phyloP scores from a whole-genome alignment of 2,329 filamentous ascomycete species.

The Neurospora sp. region DNA sequence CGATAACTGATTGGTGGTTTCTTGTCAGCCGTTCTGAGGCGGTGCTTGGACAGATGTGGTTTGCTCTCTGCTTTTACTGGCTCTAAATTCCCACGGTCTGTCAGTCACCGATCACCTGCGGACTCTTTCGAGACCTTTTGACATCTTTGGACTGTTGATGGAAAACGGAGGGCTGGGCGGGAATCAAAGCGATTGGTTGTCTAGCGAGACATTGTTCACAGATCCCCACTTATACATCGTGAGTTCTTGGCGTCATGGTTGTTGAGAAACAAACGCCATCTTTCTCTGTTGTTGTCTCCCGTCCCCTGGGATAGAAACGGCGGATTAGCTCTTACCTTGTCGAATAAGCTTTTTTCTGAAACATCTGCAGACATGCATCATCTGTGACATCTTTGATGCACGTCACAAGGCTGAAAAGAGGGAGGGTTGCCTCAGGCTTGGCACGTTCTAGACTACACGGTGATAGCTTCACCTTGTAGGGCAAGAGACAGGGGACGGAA shows the following conservation, averaged over 20 bases:
- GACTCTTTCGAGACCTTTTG: neutral
- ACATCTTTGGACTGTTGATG: neutral
- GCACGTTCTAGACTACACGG: neutral
- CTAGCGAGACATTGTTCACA: slow-evolving; percentile 19
- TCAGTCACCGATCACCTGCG: slow-evolving; percentile 2
- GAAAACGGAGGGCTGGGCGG: slow-evolving; percentile 8
- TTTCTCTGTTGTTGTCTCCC: neutral
- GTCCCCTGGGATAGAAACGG: neutral
- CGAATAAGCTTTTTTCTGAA: neutral
- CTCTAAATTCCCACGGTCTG: slow-evolving; percentile 5
- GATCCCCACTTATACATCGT: neutral
- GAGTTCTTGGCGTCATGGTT: neutral
- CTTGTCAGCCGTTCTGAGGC: slow-evolving; percentile 14
- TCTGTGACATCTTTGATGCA: neutral
- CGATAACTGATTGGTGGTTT: slow-evolving; percentile 2
- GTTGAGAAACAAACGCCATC: neutral
- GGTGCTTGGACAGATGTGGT: slow-evolving; percentile 9
- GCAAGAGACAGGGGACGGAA: neutral
- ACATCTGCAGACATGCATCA: neutral
- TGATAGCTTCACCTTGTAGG: neutral
- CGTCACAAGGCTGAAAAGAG: neutral
- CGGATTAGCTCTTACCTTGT: neutral
- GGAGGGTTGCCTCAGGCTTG: neutral
- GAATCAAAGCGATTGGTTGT: slow-evolving; percentile 23
- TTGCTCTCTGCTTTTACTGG: neutral